Conservation (phyloP, 106 monocot genomes). For the Acanthochlamys bracteata region DNA sequence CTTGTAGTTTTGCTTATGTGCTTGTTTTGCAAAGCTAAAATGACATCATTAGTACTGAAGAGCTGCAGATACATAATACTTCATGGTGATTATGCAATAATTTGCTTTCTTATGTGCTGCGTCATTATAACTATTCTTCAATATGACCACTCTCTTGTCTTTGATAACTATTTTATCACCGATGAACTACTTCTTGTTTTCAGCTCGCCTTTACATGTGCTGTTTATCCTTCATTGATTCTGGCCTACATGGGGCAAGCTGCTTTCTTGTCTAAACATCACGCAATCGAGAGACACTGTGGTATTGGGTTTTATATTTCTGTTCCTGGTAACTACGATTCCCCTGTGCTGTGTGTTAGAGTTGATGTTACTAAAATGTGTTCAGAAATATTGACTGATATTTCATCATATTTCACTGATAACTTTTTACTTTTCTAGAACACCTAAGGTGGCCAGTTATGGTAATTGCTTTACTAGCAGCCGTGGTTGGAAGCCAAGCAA, state of each 20-base stretch:
- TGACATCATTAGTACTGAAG: no score
- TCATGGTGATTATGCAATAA: no score
- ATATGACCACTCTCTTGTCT: no score
- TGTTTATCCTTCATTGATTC: constrained; percentile 85
- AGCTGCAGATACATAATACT: no score
- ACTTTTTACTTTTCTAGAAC: constrained; percentile 17
- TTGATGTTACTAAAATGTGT: not conserved
- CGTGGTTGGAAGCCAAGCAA: constrained; percentile 61
- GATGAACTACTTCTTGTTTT: constrained; percentile 11
- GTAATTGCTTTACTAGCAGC: constrained; percentile 83
- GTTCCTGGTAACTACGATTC: constrained; percentile 59
- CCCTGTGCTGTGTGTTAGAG: not conserved
- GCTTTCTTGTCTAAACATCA: constrained; percentile 88
- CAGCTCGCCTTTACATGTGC: constrained; percentile 89
- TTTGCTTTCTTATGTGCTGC: no score
- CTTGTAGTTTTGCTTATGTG: no score
- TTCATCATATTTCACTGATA: not conserved
- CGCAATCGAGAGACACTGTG: constrained; percentile 43
- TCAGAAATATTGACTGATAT: not conserved
- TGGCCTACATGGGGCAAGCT: constrained; percentile 99
- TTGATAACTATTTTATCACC: no score
- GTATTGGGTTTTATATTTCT: constrained; percentile 93
- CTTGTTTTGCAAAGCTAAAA: no score
- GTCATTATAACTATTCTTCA: no score
- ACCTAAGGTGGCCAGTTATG: constrained; percentile 76